These are phyloP conservation scores for Candida tetrigidarum DNA, from an alignment of 1,139 yeast species.

Conservation along the genomic window DNA sequence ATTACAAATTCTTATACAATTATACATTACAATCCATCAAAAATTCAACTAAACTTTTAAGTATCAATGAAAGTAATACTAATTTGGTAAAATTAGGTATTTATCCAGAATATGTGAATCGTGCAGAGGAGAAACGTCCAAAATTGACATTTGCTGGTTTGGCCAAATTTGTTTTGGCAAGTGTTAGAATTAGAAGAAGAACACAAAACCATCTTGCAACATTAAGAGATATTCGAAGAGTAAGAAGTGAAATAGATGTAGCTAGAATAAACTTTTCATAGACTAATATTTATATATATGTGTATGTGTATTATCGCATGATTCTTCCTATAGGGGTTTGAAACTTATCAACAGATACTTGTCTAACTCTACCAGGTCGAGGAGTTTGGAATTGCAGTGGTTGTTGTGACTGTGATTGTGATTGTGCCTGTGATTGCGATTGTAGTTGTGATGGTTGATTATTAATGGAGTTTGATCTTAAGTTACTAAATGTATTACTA, in stretches of 20 bases:
- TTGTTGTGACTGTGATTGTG: conserved; percentile 15
- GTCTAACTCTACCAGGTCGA: conserved; percentile 41
- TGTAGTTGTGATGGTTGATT: conserved; percentile 12
- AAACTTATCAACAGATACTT: conserved; percentile 43
- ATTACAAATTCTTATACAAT: conserved; percentile 55
- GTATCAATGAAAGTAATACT: conserved; percentile 38
- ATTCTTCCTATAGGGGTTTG: conserved; percentile 49
- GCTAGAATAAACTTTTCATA: conserved; percentile 10
- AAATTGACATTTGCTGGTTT: conserved; percentile 36
- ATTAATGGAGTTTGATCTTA: conserved; percentile 24
- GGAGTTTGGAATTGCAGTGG: conserved; percentile 39
- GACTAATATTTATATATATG: background rate
- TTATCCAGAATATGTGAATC: conserved; percentile 43
- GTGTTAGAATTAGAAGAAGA: conserved; percentile 53
- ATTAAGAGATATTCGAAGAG: background rate
- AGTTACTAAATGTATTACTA: conserved; percentile 31
- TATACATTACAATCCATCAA: conserved; percentile 52
- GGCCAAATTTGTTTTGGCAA: conserved; percentile 60
- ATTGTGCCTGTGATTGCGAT: conserved; percentile 3
- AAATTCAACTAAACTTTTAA: conserved; percentile 41
- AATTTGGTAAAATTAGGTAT: conserved; percentile 52
- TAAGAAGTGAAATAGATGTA: conserved; percentile 10
- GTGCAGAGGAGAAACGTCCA: conserved; percentile 15
- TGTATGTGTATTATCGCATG: conserved; percentile 25
- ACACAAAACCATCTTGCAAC: conserved; percentile 21